Evolutionary conservation across 768 basidiomycete genomes (phyloP).

Genomic region (Strobilomyces dryophilus): DNA sequence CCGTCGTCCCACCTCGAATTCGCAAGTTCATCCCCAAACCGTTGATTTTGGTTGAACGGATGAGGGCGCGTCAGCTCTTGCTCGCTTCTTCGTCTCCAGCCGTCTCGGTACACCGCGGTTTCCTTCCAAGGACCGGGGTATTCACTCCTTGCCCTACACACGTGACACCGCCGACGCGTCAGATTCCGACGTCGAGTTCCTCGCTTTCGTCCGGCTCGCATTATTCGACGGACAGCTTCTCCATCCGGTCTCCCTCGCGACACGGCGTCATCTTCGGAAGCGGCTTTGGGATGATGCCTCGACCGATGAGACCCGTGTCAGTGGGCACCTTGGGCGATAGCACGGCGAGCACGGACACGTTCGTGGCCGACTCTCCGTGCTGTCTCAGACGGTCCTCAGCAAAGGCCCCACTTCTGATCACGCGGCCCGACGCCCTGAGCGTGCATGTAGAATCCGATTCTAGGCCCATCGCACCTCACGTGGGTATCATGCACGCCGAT

Average conservation of each 20-base stretch:
- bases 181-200: neutral
- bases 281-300: conserved; percentile 3
- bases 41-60: conserved; percentile 22
- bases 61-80: conserved; percentile 14
- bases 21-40: conserved; percentile 25
- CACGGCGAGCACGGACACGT: conserved; percentile 19
- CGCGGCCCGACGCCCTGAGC: neutral
- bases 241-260: conserved; percentile 7
- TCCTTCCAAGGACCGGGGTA: neutral
- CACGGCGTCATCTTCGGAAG: neutral
- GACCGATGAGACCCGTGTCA: conserved; percentile 7
- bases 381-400: conserved; percentile 2
- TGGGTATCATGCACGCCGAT: neutral
- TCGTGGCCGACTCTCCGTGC: conserved; percentile 22
- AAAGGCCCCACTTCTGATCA: conserved; percentile 6
- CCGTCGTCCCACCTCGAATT: neutral
- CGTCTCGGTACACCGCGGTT: neutral
- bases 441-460: neutral
- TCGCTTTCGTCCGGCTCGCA: neutral
- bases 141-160: neutral
- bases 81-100: neutral
- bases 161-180: conserved; percentile 7
- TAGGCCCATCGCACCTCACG: neutral
- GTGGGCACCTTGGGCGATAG: conserved; percentile 4
- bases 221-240: conserved; percentile 1